Percentiles rank a stretch among this genome's conserved stretches.
Conservation (phyloP, 805 yeast genomes). For the Ogataea angusta region DNA sequence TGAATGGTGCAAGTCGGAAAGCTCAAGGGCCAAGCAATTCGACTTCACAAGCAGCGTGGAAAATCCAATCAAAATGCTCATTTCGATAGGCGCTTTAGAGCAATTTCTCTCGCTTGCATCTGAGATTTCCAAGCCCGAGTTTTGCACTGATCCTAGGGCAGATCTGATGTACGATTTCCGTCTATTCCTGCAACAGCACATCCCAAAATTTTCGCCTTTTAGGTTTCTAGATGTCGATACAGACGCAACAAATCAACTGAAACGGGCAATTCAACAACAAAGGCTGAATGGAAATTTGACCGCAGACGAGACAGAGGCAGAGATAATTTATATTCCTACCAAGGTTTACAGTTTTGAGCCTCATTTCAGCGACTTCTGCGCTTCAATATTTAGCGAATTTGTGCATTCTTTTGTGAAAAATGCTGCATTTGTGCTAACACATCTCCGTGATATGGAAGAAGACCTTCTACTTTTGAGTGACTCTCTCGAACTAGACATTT, state of each 20-base stretch:
- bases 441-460: conserved; percentile 70
- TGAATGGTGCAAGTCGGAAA: conserved; percentile 60
- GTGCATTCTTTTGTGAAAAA: conserved; percentile 56
- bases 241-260: conserved; percentile 36
- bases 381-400: conserved; percentile 46
- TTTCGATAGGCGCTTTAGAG: conserved; percentile 68
- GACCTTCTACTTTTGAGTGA: conserved; percentile 60
- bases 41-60: conserved; percentile 49
- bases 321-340: conserved; percentile 23
- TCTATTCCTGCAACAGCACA: conserved; percentile 59
- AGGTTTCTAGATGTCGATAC: conserved; percentile 51
- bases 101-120: conserved; percentile 60
- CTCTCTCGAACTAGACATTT: conserved; percentile 54
- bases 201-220: conserved; percentile 54
- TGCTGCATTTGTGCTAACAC: conserved; percentile 63
- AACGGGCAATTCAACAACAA: conserved; percentile 28
- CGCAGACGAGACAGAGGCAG: conserved; percentile 28
- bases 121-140: conserved; percentile 40
- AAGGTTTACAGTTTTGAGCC: conserved; percentile 21
- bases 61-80: conserved; percentile 54
- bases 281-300: conserved; percentile 26
- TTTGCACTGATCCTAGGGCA: conserved; percentile 11
- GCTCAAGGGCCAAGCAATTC: conserved; percentile 40
- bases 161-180: conserved; percentile 58
- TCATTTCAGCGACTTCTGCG: conserved; percentile 36